These are phyloP conservation scores for Bipolaris gigantea DNA, from an alignment of 2,329 filamentous ascomycete genomes.

Conservation along the genomic window DNA sequence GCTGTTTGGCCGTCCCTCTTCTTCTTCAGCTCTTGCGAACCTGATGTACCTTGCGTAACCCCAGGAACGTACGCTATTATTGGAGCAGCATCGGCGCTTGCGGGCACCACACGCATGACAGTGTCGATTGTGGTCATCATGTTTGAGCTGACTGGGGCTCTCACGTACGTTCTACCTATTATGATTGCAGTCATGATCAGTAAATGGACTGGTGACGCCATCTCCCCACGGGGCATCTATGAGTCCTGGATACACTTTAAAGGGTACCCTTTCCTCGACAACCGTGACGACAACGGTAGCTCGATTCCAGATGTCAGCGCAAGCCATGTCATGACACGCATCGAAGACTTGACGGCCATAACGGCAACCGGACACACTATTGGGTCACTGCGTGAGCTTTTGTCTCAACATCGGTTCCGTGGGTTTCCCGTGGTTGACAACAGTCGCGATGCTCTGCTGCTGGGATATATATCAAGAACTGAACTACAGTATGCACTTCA, in stretches of 20 bases:
- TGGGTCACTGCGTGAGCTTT: conserved; percentile 68
- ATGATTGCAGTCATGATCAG: conserved; percentile 99
- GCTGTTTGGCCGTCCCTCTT: conserved; percentile 74
- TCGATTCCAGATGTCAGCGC: conserved; percentile 81
- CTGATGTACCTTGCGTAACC: conserved; percentile 84
- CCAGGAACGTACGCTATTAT: conserved; percentile 97
- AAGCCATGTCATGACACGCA: conserved; percentile 86
- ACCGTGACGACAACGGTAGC: conserved; percentile 67
- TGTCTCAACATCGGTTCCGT: conserved; percentile 75
- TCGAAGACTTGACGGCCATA: conserved; percentile 87
- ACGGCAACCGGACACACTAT: conserved; percentile 88
- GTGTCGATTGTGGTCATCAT: conserved; percentile 99
- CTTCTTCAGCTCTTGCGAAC: conserved; percentile 77
- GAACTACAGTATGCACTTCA: conserved; percentile 83
- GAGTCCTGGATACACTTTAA: conserved; percentile 97
- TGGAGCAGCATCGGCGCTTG: conserved; percentile 90
- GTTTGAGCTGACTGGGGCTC: conserved; percentile 95
- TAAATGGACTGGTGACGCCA: conserved; percentile 97
- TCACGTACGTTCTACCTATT: conserved; percentile 95
- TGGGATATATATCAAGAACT: conserved; percentile 92
- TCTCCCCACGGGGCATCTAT: conserved; percentile 91
- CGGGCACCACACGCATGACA: conserved; percentile 92
- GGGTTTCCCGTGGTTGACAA: conserved; percentile 91
- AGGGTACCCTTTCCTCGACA: conserved; percentile 93
- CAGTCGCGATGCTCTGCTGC: conserved; percentile 72